Evolutionary conservation across 305 asterid species (phyloP), one percentile per base, ranked within the genome.

Genomic region (Fraxinus platypoda): DNA sequence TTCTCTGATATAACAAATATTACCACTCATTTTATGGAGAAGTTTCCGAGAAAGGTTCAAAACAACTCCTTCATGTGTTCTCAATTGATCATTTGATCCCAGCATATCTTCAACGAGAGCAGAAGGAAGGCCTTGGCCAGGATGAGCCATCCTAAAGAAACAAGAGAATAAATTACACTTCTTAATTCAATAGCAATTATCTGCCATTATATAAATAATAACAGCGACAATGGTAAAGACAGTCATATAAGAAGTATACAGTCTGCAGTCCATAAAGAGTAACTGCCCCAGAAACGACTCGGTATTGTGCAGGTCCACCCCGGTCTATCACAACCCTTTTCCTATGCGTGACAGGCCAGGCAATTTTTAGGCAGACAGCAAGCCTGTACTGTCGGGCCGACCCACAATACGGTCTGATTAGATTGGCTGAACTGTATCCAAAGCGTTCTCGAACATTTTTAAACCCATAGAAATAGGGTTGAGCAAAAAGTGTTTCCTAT

Each of bases 71-170:
- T 86, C 91, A 68, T 81, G 84, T 15, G 88, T 84, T 26, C 76
- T 68, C 78, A 68, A 59, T 11, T 81, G 35, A 82, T 64, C 85
- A 81, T 88, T 76, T 21, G 75, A 72, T 26, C 83, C 87, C 82
- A 74, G 77, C 93, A 91, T 91, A 31, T 92, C 91, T 78, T 88
- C 89, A 7, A 86, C 80, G 11, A 92, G 85, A 80, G 84, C 75
- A 49, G 83, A 57, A 34, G 97, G 93, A 57, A 92, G 84, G 30
- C 94, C 94, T 28, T 81, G 82, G 17, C 95, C 91, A 1, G 94
- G 91, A 84, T 92, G 97, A 84, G 90, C 78, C 90, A 93, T 89
- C 81, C 95, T 93, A 83, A 54, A 80, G 43, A 68, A 72, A 68
- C 26, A 68, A 1, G 59, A 11, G 52, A 43, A 43, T 43, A 43